These are phyloP conservation scores for Colletotrichum endophyticum DNA, from an alignment of 2,329 filamentous ascomycete species.

Conservation along the genomic window DNA sequence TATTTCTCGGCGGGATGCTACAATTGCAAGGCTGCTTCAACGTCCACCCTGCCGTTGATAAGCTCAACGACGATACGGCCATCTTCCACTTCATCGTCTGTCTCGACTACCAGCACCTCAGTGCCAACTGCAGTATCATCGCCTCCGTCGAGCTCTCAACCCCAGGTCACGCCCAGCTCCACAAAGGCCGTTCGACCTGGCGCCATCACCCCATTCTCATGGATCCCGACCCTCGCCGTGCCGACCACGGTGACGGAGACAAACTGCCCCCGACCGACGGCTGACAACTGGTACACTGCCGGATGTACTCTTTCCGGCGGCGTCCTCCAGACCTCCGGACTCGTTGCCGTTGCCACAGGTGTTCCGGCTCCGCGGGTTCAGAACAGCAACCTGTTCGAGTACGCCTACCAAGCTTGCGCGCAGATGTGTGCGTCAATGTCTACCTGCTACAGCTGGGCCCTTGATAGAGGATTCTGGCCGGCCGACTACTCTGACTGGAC, in stretches of 20 bases:
- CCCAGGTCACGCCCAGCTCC: neutral
- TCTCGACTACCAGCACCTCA: neutral
- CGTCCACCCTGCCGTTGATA: neutral
- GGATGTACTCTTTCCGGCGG: slow-evolving; percentile 7
- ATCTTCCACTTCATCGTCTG: neutral
- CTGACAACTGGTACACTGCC: neutral
- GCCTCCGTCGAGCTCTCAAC: neutral
- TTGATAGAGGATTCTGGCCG: slow-evolving; percentile 2
- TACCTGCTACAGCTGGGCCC: neutral
- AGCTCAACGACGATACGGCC: neutral
- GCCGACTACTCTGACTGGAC: neutral
- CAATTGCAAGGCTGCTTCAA: neutral
- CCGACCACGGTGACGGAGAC: neutral
- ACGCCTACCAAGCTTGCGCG: neutral
- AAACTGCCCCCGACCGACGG: neutral
- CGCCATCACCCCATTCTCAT: neutral
- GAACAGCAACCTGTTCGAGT: neutral
- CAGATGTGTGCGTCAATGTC: neutral
- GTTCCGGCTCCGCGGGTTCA: neutral
- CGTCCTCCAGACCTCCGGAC: neutral
- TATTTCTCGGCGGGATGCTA: neutral
- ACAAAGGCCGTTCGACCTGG: neutral
- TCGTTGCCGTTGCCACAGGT: neutral
- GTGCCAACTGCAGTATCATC: neutral
- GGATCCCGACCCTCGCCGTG: neutral